Evolutionary conservation across 768 basidiomycete genomes (phyloP), one percentile per base, ranked within the genome.

Genomic region (Trichaptum fuscoviolaceum): DNA sequence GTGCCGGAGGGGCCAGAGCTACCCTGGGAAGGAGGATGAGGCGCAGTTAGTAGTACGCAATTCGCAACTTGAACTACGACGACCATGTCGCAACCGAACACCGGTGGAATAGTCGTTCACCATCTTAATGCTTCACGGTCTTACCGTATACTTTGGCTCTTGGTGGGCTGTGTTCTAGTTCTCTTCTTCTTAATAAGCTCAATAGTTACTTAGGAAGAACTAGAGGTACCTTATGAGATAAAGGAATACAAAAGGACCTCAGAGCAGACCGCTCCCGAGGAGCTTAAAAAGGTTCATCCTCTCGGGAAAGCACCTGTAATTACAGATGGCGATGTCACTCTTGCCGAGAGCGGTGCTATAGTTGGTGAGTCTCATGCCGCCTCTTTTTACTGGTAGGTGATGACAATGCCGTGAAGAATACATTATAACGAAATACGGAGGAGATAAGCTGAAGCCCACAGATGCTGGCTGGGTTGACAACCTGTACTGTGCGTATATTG

Each of bases 291-390:
- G 1, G 64, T 82, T 26, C 75, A 80, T 61, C 82, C 83, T n/a
- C 70, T 83, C 10, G 82, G 84, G 26, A 83, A 80, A 68, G 74
- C 79, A 2, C 84, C 83, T 20, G 75, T 84, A 63, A 81, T 83
- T 57, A 81, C 79, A 2, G 81, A 83, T 68, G 82, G 79, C 18
- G 77, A 79, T 23, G 65, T 81, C n/a, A 77, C 74, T 3, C 66
- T 84, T 18, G 78, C 80, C 20, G 79, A 81, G 67, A 80, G 82
- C 67, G 78, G 78, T 27, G 81, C 81, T 20, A 82, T 83, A 57
- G 72, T 81, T 64, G 78, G 82, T 81, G 65, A 36, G 74, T 72
- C 15, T 36, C 25, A 24, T 36, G 36, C 9, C 35, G 20, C 10
- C 20, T 15, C 42, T 52, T 12, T 12, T 52, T 52, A 52, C 2